Base-by-base conservation (phyloP, 257 asterid genomes). In the Nicotiana benthamiana region DNA sequence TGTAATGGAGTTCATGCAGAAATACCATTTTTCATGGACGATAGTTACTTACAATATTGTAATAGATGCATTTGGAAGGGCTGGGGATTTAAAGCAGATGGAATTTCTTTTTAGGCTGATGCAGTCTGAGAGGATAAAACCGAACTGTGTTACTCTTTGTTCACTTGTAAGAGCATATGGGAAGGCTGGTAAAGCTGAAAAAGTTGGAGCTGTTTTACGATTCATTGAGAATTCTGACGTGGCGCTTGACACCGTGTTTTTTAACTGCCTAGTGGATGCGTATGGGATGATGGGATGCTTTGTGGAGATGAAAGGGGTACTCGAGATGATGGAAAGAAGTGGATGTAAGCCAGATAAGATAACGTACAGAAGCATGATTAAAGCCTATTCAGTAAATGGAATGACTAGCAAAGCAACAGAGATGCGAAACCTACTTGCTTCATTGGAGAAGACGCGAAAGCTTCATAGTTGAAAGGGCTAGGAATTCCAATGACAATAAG, bases 1-100 rank as follows among this genome's bases (percentile, higher is more conserved):
- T 0, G 98, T 95, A 1, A 95, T 95, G 97, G 90, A 90, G 75
- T 95, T 91, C 95, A 93, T 95, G 98, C 98, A 93, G 88, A 89
- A 82, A 52, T 92, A 91, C 70, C 97, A 89, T 93, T 92, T 86
- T 89, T 88, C 93, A 1, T 93, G 98, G 99, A 90, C 97, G 1
- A 84, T 92, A 0, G 90, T 95, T 76, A 95, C 99, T 6, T 95
- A 92, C 87, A 95, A 93, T 63, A 91, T 95, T n/a, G 83, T 93
- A 65, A 93, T 93, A 34, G 99, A 95, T 36, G 98, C 99, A 18
- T 95, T 93, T 59, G 99, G 97, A 17, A 87, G 92, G 83, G 98
- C 91, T 8, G 94, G 96, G 4, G 97, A 93, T 66, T 32, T 93
- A 79, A 93, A 89, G 78, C 96, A 91, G 84, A 92, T 92, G 94